These are phyloP conservation scores for Rhynchosporium agropyri DNA, from an alignment of 2,329 filamentous ascomycete genomes.

Conservation along the genomic window DNA sequence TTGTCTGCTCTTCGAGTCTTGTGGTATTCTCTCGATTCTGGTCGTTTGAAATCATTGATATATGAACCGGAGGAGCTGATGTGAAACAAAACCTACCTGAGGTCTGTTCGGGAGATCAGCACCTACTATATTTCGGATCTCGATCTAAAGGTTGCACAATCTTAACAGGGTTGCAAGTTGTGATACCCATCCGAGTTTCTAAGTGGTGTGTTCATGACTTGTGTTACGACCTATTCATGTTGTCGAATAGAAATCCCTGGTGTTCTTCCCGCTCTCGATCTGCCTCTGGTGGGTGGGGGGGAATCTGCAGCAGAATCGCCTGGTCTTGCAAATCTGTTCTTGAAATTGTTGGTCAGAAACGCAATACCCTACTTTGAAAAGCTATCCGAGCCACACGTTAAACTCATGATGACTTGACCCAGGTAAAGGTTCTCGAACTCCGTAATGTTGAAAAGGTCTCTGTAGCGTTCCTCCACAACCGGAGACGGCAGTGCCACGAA, in stretches of 20 bases:
- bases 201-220: constrained; percentile 4
- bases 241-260: constrained; percentile 9
- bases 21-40: not conserved
- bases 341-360: not conserved
- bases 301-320: not conserved
- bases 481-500: too few species aligned
- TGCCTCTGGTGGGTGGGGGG: not conserved
- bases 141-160: constrained; percentile 15
- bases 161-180: constrained; percentile 1
- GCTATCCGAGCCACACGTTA: too few species aligned
- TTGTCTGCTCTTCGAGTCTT: not conserved
- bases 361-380: too few species aligned
- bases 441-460: too few species aligned
- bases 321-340: not conserved
- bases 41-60: not conserved
- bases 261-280: constrained; percentile 1
- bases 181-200: constrained; percentile 9
- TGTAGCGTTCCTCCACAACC: too few species aligned
- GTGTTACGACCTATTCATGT: not conserved
- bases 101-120: constrained; percentile 7
- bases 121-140: constrained; percentile 3
- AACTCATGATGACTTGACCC: too few species aligned
- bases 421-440: too few species aligned
- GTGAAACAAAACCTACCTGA: constrained; percentile 4
- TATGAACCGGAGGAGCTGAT: constrained; percentile 10